Evolutionary conservation across 2,329 filamentous ascomycete species (phyloP), one percentile per base, ranked within the genome.

Genomic region (Paracoccidioides lutzii): DNA sequence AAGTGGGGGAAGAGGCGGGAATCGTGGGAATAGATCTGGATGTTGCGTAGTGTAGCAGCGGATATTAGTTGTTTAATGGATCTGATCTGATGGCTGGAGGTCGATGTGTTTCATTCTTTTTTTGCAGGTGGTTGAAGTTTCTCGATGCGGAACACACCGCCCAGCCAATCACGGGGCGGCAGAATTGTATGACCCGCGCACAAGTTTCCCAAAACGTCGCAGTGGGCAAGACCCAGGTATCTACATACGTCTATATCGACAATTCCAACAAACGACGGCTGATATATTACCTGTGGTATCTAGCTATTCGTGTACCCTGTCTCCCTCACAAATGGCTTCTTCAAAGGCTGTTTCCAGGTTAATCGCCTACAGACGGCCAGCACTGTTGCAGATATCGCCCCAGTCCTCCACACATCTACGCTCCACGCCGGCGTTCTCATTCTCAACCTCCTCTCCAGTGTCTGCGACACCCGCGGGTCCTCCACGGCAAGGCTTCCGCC

Each of bases 401-500:
- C 65, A 68, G 15, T 63, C 67, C 46, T 62, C 67, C 50, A 65
- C 69, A 15, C 63, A 66, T 49, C 65, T 69, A 60, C 64, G 65
- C 60, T 65, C 66, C 54, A 63, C 64, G 73, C 73, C 76, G 64
- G 75, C 75, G 70, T 76, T 77, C 73, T 74, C 77, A 72, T 84
- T 85, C 76, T 83, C 80, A 59, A 81, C 80, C 63, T 79, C 76
- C 63, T 82, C 85, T 62, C 83, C 68, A 62, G 76, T 76, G 66
- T 71, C 75, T 68, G 80, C 80, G 65, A 76, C 87, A 50, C 88
- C 89, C 60, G 78, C 80, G 61, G 89, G 90, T 51, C 83, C 88
- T 63, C 88, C 89, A 62, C 87, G 88, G 57, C 76, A 83, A 63
- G 83, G 84, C 61, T 96, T 95, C 80, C 84, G 93, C 64, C 78